Evolutionary conservation across 1,284 basidiomycete species (phyloP).

Genomic region (Puccinia polysora): DNA sequence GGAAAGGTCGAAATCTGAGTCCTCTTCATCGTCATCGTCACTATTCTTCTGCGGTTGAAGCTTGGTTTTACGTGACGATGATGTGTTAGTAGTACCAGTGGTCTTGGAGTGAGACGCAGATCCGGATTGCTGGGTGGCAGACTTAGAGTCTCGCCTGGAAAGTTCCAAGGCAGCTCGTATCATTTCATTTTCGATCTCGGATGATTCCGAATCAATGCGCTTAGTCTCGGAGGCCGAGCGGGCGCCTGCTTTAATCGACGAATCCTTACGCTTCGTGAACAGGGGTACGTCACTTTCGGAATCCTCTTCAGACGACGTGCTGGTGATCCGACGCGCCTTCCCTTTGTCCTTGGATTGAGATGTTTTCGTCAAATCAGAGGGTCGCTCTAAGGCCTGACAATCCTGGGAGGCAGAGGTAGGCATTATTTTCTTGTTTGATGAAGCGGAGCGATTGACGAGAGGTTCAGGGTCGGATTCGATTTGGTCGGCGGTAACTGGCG

Average conservation of each 20-base stretch:
- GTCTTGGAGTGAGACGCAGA: background rate
- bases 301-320: conserved; percentile 5
- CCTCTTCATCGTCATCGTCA: conserved; percentile 16
- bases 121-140: background rate
- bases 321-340: conserved; percentile 1
- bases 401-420: background rate
- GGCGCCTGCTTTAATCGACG: conserved; percentile 1
- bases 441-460: too few relatives aligned
- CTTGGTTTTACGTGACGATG: background rate
- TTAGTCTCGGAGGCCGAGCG: background rate
- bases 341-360: conserved; percentile 15
- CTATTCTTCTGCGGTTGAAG: background rate
- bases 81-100: background rate
- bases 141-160: conserved; percentile 25
- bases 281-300: background rate
- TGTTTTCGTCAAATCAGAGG: background rate
- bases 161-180: conserved; percentile 30
- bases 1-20: conserved; percentile 19
- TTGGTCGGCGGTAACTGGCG: too few relatives aligned
- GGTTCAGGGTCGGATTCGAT: too few relatives aligned
- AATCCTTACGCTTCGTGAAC: background rate
- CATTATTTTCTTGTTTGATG: too few relatives aligned
- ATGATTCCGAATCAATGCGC: background rate
- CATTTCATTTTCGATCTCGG: conserved; percentile 31
- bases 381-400: background rate